Base-by-base conservation (phyloP, 495 filamentous ascomycete genomes). In the Poronia punctata region DNA sequence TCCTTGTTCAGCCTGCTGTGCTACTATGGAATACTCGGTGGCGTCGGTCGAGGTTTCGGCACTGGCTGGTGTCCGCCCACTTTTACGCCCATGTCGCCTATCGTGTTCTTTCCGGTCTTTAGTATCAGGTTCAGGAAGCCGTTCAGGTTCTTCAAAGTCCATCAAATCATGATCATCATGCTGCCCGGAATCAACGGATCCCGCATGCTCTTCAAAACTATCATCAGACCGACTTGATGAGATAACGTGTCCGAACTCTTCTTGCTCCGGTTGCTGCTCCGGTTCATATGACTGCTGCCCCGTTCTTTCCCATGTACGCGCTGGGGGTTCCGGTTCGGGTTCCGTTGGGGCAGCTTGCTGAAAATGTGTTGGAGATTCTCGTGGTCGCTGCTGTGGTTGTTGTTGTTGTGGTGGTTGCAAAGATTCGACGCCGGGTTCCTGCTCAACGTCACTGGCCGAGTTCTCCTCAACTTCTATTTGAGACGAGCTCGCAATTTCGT, bases 381-480 rank as follows among this genome's bases (percentile, higher is more conserved):
- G n/a, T n/a, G n/a, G n/a, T n/a, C n/a, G n/a, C n/a, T 15, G 38
- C 5, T 36, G 30, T 15, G 32, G 18, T 22, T 35, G 40, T 28
- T 26, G 4, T 16, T 14, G 32, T 5, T 16, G 22, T n/a, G 28
- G 23, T 17, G 45, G 44, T 31, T 43, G 43, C 4, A 21, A 41
- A 15, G 40, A 25, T 17, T 27, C 41, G n/a, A 33, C 16, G 24
- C 24, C 8, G 14, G 41, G 44, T 10, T 23, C 22, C 5, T 52
- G 40, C 32, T 59, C 55, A 26, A 37, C 21, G 16, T 59, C 55
- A 34, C 55, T 59, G 27, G 45, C 52, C 16, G 44, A 38, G 24
- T 40, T 56, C 52, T 55, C 52, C 46, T 52, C 55, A 53, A 59
- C 56, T 23, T 55, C 52, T 59, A 59, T 59, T 55, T 59, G 55